phyloP scores from a whole-genome alignment of 495 filamentous ascomycete genomes.

The Pseudevernia furfuracea region DNA sequence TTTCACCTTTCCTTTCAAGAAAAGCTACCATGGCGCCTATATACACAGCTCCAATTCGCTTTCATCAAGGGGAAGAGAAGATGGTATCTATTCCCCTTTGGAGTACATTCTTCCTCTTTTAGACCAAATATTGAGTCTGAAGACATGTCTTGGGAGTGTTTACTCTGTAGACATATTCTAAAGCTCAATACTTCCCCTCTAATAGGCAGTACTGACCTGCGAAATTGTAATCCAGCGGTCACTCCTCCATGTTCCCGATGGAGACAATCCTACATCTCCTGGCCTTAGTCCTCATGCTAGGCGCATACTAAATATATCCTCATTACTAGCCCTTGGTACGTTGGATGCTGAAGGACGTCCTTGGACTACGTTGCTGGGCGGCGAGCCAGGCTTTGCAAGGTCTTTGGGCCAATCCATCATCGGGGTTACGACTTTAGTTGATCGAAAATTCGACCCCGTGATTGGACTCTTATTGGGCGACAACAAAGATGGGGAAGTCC shows the following conservation, averaged over 20 bases:
- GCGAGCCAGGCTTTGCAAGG: constrained; percentile 56
- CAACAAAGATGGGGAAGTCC: constrained; percentile 36
- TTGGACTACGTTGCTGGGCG: constrained; percentile 70
- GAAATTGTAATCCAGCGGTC: too few relatives aligned
- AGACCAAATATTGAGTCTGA: too few relatives aligned
- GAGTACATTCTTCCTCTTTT: too few relatives aligned
- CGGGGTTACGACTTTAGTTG: constrained; percentile 52
- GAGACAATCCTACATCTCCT: constrained; percentile 54
- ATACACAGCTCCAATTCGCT: constrained; percentile 2
- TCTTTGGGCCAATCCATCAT: constrained; percentile 51
- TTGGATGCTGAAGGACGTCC: constrained; percentile 55
- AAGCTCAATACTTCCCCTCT: too few relatives aligned
- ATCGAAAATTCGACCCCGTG: constrained; percentile 57
- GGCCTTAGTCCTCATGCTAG: constrained; percentile 47
- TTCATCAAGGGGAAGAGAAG: constrained; percentile 43
- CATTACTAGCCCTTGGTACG: constrained; percentile 63
- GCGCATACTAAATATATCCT: constrained; percentile 47
- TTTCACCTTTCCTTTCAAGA: neutral
- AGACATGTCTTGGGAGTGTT: too few relatives aligned
- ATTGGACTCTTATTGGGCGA: constrained; percentile 43
- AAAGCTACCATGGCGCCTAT: constrained; percentile 1
- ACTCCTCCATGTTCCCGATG: constrained; percentile 38
- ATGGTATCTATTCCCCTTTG: too few relatives aligned
- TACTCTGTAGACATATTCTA: too few relatives aligned
- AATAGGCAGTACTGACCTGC: too few relatives aligned